Evolutionary conservation across 495 filamentous ascomycete species (phyloP), one percentile per base, ranked within the genome.

Genomic region (Massariosphaeria phaeospora): DNA sequence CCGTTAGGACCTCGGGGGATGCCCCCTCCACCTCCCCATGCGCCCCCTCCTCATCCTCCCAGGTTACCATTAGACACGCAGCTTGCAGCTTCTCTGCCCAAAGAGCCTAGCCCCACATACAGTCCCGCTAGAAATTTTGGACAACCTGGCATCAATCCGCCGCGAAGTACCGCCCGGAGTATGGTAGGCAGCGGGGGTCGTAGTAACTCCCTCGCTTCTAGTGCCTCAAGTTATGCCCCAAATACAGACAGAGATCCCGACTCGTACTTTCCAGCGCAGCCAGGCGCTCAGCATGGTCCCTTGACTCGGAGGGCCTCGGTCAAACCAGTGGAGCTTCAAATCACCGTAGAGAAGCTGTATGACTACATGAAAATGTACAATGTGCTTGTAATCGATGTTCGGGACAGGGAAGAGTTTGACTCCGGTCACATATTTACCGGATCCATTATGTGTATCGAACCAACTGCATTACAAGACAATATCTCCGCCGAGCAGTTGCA

Each of bases 381-480:
- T 31, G 74, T 96, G 3, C 70, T 99, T 1, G 55, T 97, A 15
- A 86, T 99, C 58, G 93, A 97, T 72, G 82, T 96, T 41, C 82
- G 94, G 21, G 73, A 76, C 55, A 85, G 93, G 29, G 83, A 87
- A 34, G 78, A 86, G 27, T 99, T 85, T 65, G 89, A 96, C 59
- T 73, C 79, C 31, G 93, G 93, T 1, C 94, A 99, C 62, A 88
- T 99, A 35, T 83, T 81, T 72, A 81, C 83, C 8, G 79, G 80
- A 45, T 85, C 79, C 8, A 84, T 91, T 27, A 86, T 97, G 36
- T 97, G 91, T 69, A 77, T 97, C 44, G 93, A 99, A 62, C 89
- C 91, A n/a, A 80, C 90, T 33, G 79, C 79, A 12, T 67, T 88
- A 52, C 79, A 84, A 45, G 75, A 79, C 33, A 84, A 89, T 38